These are phyloP conservation scores for Aspergillus sp. DNA, from an alignment of 2,329 filamentous ascomycete genomes.

Conservation along the genomic window DNA sequence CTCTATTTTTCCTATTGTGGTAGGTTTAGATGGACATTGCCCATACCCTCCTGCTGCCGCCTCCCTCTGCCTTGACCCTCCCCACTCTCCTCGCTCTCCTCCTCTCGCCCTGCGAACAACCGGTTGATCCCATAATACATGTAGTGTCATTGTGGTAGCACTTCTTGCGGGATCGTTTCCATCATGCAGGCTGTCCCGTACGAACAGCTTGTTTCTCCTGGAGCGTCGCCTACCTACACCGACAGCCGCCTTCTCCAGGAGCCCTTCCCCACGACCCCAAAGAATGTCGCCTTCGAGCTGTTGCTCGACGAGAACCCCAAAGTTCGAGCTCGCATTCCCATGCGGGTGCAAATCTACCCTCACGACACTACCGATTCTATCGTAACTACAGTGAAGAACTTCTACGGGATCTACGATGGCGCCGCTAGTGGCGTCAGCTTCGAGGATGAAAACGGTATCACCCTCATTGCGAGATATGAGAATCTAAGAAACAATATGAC, in stretches of 20 bases:
- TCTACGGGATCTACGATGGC: slow-evolving; percentile 91
- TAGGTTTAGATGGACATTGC: slow-evolving; percentile 44
- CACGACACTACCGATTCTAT: slow-evolving; percentile 98
- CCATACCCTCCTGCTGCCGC: slow-evolving; percentile 30
- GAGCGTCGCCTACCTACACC: slow-evolving; percentile 36
- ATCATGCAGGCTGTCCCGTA: slow-evolving; percentile 42
- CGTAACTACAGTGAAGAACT: slow-evolving; percentile 97
- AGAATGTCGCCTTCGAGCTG: slow-evolving; percentile 69
- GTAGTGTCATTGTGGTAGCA: slow-evolving; percentile 35
- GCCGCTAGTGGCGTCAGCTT: slow-evolving; percentile 87
- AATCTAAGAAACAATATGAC: slow-evolving; percentile 93
- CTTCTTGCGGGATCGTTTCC: slow-evolving; percentile 29
- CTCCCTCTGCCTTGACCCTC: slow-evolving; percentile 28
- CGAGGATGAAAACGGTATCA: slow-evolving; percentile 86
- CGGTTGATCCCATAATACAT: slow-evolving; percentile 40
- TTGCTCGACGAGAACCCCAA: slow-evolving; percentile 63
- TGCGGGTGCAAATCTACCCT: slow-evolving; percentile 82
- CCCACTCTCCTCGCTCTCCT: slow-evolving; percentile 29
- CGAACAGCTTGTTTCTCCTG: slow-evolving; percentile 40
- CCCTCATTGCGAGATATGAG: slow-evolving; percentile 92
- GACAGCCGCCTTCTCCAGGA: slow-evolving; percentile 38
- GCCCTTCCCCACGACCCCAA: slow-evolving; percentile 48
- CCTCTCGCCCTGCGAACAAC: slow-evolving; percentile 32
- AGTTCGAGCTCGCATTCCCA: slow-evolving; percentile 64
- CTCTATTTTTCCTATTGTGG: slow-evolving; percentile 37